Percentiles rank a stretch among this genome's conserved stretches.
phyloP scores from a whole-genome alignment of 805 yeast species.

The Metschnikowia drakensbergensis region DNA sequence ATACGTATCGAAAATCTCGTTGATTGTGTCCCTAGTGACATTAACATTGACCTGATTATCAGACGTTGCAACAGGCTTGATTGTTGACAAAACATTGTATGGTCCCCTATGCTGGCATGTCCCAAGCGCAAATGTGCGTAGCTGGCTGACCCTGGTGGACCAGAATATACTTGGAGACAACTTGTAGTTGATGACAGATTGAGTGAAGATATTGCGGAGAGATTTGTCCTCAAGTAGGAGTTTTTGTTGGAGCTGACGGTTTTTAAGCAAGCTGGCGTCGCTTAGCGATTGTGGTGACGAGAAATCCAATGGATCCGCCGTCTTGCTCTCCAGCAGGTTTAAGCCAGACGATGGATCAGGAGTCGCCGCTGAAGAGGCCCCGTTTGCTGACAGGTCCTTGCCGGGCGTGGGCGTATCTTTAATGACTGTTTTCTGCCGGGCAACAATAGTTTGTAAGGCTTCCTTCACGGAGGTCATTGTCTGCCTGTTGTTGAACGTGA shows the following conservation, averaged over 20 bases:
- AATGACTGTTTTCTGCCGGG: constrained; percentile 56
- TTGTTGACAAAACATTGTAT: constrained; percentile 88
- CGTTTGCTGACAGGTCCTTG: constrained; percentile 3
- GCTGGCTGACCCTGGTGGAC: constrained; percentile 72
- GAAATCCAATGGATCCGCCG: constrained; percentile 20
- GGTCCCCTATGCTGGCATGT: constrained; percentile 86
- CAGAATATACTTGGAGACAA: constrained; percentile 82
- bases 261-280: constrained; percentile 54
- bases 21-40: constrained; percentile 85
- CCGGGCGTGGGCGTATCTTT: constrained; percentile 27
- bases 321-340: neutral
- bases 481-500: constrained; percentile 66
- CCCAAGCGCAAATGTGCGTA: constrained; percentile 83
- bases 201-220: constrained; percentile 75
- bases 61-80: constrained; percentile 87
- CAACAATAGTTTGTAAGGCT: constrained; percentile 62
- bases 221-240: constrained; percentile 64
- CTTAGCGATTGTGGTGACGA: constrained; percentile 27
- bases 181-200: constrained; percentile 76
- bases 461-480: constrained; percentile 74
- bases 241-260: constrained; percentile 74
- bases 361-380: constrained; percentile 22
- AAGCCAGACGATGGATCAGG: constrained; percentile 10
- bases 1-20: constrained; percentile 85
- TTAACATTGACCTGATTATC: constrained; percentile 93